Base-by-base conservation (phyloP, 1,284 basidiomycete species). In the Flammula alnicola region DNA sequence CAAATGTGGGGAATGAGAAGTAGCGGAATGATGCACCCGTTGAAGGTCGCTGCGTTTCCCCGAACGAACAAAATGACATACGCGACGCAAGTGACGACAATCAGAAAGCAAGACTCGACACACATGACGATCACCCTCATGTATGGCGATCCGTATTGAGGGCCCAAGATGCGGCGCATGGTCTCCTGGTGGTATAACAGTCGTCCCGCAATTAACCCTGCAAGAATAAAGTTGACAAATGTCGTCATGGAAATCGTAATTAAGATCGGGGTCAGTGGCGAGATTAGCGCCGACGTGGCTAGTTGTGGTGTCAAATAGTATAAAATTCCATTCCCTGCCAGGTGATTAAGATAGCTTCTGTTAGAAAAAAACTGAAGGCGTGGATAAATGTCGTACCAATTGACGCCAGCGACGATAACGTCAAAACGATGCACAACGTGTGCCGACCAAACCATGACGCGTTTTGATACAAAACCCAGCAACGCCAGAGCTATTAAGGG, bases 401-500 rank as follows among this genome's bases (percentile, higher is more conserved):
- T 12, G 44, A 46, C n/a, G n/a, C 16, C 0, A 39, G n/a, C 3
- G 44, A 20, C 7, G n/a, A 31, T n/a, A 29, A 6, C 17, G 3
- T 4, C 6, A 37, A 20, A 8, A 20, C 1, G 11, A 20, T 7
- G 23, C 23, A 22, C 3, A 32, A 27, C 11, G 10, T n/a, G n/a
- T 27, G 27, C 29, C 16, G 10, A n/a, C n/a, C n/a, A n/a, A n/a
- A n/a, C n/a, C n/a, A n/a, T 10, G 25, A 8, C 14, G 22, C 17
- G 14, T 4, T 40, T 4, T 19, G 16, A 29, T 52, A 52, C 9
- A 47, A 25, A 4, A 52, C n/a, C 6, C 47, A 22, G 14, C 37
- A 52, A 9, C 50, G 38, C 50, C 50, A 52, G 14, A 47, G 39
- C 50, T 52, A n/a, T n/a, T n/a, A n/a, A n/a, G n/a, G n/a, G n/a